Evolutionary conservation across 495 filamentous ascomycete species (phyloP), one percentile per base, ranked within the genome.

Genomic region (Xylaria curta): DNA sequence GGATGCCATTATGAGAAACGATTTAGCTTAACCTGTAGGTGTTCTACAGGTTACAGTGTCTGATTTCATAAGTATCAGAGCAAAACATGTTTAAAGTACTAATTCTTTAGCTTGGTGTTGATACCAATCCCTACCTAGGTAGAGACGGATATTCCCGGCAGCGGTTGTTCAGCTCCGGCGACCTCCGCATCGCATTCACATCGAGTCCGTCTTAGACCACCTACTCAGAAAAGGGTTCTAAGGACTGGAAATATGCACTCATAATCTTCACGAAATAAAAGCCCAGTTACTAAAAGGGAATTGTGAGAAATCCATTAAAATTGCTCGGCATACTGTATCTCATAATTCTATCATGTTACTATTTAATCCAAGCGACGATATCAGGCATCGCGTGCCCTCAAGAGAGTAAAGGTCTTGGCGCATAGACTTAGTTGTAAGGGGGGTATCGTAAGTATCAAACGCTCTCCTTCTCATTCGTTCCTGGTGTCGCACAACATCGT

Each of bases 391-490:
- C 12, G 2, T 63, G 38, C 60, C 4, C 5, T 8, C 28, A 3
- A 24, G 28, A 28, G 9, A 0, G 36, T 44, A n/a, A 1, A 63
- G 19, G 38, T 28, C 21, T 13, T 19, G 12, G 38, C 13, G 13
- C 21, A 12, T 24, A 8, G 36, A 10, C 33, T 44, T 49, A 6
- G 19, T 67, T 19, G 65, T 56, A 54, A 33, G 56, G 65, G 46
- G 65, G 65, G 56, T 67, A 49, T 67, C 65, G 65, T 54, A 28
- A 3, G 4, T 42, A 54, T 40, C n/a, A 24, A 47, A 44, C 15
- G 3, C 24, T n/a, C 15, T 17, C 42, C 42, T 47, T 4, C 10
- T 28, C 13, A 31, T 46, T 13, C 33, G 19, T 33, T 21, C 17
- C 1, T 24, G n/a, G 17, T 15, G 26, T 47, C 6, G 15, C 47